Evolutionary conservation across 116 monocot genomes (phyloP).

Genomic region (Dioscorea cayenensis): DNA sequence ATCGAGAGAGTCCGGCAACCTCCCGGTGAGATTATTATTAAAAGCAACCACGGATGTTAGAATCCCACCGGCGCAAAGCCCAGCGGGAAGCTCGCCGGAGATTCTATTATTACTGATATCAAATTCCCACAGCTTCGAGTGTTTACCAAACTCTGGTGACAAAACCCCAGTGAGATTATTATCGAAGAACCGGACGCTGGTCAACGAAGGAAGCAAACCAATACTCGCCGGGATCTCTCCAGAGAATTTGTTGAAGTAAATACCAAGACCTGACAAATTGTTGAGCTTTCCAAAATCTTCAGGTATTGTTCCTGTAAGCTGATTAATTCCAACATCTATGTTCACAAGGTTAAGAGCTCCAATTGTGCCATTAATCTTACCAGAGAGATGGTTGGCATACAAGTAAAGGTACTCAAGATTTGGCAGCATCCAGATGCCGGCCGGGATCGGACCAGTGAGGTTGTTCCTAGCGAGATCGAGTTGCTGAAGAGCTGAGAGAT

Average conservation of each 20-base stretch:
- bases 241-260: conserved; percentile 9
- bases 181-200: conserved; percentile 30
- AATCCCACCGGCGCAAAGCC: conserved; percentile 23
- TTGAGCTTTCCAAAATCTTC: conserved; percentile 6
- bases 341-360: not conserved
- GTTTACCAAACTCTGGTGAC: conserved; percentile 40
- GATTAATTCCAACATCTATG: conserved; percentile 11
- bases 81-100: conserved; percentile 35
- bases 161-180: conserved; percentile 35
- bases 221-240: conserved; percentile 9
- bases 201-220: conserved; percentile 13
- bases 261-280: not conserved
- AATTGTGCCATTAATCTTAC: conserved; percentile 1
- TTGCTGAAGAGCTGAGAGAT: not conserved
- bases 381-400: not conserved
- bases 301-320: conserved; percentile 17
- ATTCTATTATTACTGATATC: conserved; percentile 32
- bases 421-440: not conserved
- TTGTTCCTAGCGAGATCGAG: not conserved
- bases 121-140: conserved; percentile 33
- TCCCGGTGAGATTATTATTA: conserved; percentile 55
- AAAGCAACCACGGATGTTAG: conserved; percentile 14
- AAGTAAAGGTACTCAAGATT: not conserved
- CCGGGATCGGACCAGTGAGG: not conserved
- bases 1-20: conserved; percentile 43